These are phyloP conservation scores for Ceratonia siliqua DNA, from an alignment of 306 rosid species.

Conservation along the genomic window DNA sequence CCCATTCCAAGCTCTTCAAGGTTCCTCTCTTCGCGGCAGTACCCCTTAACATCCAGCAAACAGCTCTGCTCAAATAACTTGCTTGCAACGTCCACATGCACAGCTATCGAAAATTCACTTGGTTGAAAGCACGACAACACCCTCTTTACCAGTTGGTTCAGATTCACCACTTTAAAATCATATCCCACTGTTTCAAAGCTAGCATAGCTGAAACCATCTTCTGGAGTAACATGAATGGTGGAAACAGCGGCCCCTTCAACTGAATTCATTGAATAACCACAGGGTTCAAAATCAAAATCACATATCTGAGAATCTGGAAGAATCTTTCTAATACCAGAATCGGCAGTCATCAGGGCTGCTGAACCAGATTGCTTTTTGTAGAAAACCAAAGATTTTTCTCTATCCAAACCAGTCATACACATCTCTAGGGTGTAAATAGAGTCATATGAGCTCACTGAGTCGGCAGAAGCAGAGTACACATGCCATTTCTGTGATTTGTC, in stretches of 20 bases:
- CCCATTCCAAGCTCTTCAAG: constrained; percentile 59
- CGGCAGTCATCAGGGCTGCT: constrained; percentile 53
- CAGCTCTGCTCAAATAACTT: constrained; percentile 45
- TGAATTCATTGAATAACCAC: constrained; percentile 74
- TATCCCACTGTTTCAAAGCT: constrained; percentile 74
- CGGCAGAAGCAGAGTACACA: constrained; percentile 59
- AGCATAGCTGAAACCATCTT: constrained; percentile 70
- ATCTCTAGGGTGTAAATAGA: constrained; percentile 59
- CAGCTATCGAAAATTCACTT: constrained; percentile 57
- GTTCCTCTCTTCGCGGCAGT: constrained; percentile 59
- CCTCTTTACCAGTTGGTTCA: constrained; percentile 46
- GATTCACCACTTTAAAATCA: constrained; percentile 39
- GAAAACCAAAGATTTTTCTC: constrained; percentile 53
- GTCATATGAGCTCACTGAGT: constrained; percentile 21
- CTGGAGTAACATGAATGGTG: constrained; percentile 62
- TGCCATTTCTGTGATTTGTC: constrained; percentile 61
- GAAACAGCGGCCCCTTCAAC: constrained; percentile 64
- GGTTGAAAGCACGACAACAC: constrained; percentile 63
- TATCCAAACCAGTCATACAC: constrained; percentile 75
- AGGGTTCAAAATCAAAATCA: constrained; percentile 69
- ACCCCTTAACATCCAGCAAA: constrained; percentile 55
- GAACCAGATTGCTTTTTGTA: constrained; percentile 47
- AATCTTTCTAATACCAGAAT: constrained; percentile 66
- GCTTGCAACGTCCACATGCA: constrained; percentile 47
- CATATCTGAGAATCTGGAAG: constrained; percentile 66